These are phyloP conservation scores for Coemansia sp. DNA, from an alignment of 192 early-diverging fungal species.

Conservation along the genomic window DNA sequence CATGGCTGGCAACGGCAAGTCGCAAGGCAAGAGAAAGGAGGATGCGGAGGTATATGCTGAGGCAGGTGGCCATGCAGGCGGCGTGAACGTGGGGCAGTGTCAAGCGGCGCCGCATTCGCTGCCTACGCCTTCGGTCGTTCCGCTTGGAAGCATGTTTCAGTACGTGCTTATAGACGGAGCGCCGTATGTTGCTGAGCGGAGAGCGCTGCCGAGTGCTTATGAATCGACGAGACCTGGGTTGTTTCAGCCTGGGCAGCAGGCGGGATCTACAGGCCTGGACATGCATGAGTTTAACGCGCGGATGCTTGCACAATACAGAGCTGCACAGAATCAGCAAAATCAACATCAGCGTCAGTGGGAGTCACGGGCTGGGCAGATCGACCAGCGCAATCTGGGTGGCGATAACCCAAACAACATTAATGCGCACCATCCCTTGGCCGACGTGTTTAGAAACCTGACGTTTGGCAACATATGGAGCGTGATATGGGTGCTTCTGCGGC, in stretches of 20 bases:
- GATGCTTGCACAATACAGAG: neutral
- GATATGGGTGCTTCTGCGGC: slow-evolving; percentile 30
- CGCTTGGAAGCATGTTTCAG: slow-evolving; percentile 41
- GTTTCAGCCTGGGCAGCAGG: neutral
- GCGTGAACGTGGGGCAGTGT: slow-evolving; percentile 4
- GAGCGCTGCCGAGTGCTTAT: neutral
- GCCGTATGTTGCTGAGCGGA: slow-evolving; percentile 34
- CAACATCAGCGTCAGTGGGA: slow-evolving; percentile 1
- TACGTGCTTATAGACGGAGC: slow-evolving; percentile 45
- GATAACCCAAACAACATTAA: neutral
- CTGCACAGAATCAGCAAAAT: neutral
- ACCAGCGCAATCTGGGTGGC: neutral
- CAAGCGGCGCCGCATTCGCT: neutral
- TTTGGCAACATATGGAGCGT: slow-evolving; percentile 35
- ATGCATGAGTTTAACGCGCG: neutral
- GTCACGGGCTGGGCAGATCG: neutral
- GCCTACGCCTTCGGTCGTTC: slow-evolving; percentile 13
- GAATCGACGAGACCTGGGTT: neutral
- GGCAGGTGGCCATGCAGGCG: too few species aligned
- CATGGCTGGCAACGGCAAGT: neutral
- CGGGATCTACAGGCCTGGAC: neutral
- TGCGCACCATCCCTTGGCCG: slow-evolving; percentile 5
- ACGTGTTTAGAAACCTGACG: slow-evolving; percentile 24
- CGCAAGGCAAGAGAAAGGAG: neutral
- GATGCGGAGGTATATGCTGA: too few species aligned